Evolutionary conservation across 169 alveolate species (phyloP).

Genomic region (Eimeria brunetti): DNA sequence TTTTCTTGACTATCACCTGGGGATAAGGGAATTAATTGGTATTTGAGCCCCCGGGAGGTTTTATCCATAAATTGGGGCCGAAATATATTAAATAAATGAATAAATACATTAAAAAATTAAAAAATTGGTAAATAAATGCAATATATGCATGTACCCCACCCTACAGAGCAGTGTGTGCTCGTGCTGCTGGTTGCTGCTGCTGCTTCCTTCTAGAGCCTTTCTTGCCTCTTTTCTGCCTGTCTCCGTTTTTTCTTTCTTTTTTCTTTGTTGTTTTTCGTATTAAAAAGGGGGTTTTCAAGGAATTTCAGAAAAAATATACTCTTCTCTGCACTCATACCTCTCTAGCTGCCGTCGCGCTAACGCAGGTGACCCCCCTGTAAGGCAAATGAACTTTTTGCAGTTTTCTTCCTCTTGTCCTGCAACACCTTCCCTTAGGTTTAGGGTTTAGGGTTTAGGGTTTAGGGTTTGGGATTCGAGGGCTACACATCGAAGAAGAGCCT

Average conservation of each 20-base stretch:
- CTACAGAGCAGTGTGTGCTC: neutral
- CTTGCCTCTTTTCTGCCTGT: neutral
- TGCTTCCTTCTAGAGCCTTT: neutral
- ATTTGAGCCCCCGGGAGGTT: too few relatives aligned
- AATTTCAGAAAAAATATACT: neutral
- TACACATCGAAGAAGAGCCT: too few relatives aligned
- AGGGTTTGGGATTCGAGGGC: too few relatives aligned
- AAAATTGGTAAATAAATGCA: too few relatives aligned
- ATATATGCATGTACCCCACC: neutral
- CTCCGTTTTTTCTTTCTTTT: neutral
- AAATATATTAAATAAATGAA: too few relatives aligned
- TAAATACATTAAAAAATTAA: too few relatives aligned
- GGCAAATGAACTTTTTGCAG: constrained; percentile 7
- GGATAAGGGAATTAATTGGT: too few relatives aligned
- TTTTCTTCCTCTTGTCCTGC: neutral
- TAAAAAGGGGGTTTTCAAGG: neutral
- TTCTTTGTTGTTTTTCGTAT: neutral
- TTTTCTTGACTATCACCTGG: too few relatives aligned
- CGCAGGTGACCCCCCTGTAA: neutral
- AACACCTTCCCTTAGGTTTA: neutral
- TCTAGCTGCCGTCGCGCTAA: neutral
- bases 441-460: too few relatives aligned
- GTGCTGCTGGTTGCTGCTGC: neutral
- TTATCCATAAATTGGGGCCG: too few relatives aligned
- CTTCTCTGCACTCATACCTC: neutral